Percentiles rank a stretch among this genome's conserved stretches.
phyloP scores from a whole-genome alignment of 768 basidiomycete species.

The Mycena galericulata region DNA sequence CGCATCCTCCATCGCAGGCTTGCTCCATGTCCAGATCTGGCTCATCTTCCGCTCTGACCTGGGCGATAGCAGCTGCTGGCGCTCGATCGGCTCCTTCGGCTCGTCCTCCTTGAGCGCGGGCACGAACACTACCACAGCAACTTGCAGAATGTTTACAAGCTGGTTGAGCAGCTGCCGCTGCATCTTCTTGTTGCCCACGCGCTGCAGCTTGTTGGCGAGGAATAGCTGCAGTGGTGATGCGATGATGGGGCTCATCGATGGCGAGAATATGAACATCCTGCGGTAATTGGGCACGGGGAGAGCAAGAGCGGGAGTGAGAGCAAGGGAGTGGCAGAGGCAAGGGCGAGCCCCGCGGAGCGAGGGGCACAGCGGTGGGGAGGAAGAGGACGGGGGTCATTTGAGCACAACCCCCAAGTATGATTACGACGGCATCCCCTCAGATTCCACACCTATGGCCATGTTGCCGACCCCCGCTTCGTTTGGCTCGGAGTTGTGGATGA shows the following conservation, averaged over 20 bases:
- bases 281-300: slow-evolving; percentile 67
- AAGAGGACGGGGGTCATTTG: slow-evolving; percentile 62
- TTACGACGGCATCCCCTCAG: slow-evolving; percentile 60
- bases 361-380: slow-evolving; percentile 43
- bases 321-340: slow-evolving; percentile 58
- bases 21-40: slow-evolving; percentile 90
- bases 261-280: slow-evolving; percentile 85
- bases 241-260: slow-evolving; percentile 76
- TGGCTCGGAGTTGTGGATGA: slow-evolving; percentile 44
- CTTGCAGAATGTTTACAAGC: slow-evolving; percentile 86
- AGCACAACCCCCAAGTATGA: slow-evolving; percentile 77
- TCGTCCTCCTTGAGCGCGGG: slow-evolving; percentile 94
- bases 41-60: slow-evolving; percentile 84
- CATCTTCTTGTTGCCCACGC: slow-evolving; percentile 83
- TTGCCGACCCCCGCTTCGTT: slow-evolving; percentile 49
- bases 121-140: slow-evolving; percentile 84
- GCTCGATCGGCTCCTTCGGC: slow-evolving; percentile 83
- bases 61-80: slow-evolving; percentile 82
- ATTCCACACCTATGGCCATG: slow-evolving; percentile 79
- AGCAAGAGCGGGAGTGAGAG: slow-evolving; percentile 64
- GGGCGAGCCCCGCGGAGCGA: slow-evolving; percentile 51
- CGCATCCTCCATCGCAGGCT: slow-evolving; percentile 86
- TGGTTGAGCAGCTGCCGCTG: slow-evolving; percentile 86
- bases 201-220: slow-evolving; percentile 81
- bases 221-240: slow-evolving; percentile 84